These are phyloP conservation scores for Pachysandra terminalis DNA, from an alignment of 164 flowering plant species.

Conservation along the genomic window DNA sequence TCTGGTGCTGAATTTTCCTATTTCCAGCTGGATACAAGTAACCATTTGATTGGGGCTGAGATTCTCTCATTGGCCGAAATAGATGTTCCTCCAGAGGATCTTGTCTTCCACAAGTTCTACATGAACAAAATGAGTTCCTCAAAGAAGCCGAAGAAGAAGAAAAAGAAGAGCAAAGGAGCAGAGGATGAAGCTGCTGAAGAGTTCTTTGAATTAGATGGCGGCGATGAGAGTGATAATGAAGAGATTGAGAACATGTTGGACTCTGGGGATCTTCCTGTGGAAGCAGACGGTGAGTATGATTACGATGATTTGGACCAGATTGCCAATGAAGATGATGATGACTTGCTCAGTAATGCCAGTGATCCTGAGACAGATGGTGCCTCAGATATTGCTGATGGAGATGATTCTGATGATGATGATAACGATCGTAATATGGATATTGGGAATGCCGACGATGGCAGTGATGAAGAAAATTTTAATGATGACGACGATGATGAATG, in stretches of 20 bases:
- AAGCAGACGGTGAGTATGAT: conserved; percentile 67
- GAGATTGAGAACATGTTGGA: conserved; percentile 79
- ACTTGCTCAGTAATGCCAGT: conserved; percentile 60
- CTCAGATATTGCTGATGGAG: conserved; percentile 35
- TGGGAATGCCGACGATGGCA: conserved; percentile 33
- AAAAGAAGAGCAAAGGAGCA: conserved; percentile 47
- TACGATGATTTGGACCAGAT: conserved; percentile 72
- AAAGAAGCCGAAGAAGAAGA: conserved; percentile 79
- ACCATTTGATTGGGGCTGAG: conserved; percentile 73
- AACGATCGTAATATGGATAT: conserved; percentile 18
- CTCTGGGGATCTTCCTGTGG: conserved; percentile 30
- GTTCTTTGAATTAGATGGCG: conserved; percentile 32
- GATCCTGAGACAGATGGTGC: conserved; percentile 44
- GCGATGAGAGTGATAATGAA: conserved; percentile 82
- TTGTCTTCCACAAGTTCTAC: conserved; percentile 92
- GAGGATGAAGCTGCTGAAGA: conserved; percentile 73
- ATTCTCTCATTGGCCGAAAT: conserved; percentile 77
- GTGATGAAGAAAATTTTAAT: too few relatives aligned
- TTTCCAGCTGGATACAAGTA: conserved; percentile 71
- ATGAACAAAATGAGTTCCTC: conserved; percentile 64
- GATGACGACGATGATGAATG: neutral
- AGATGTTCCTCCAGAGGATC: conserved; percentile 93
- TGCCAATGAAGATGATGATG: conserved; percentile 76
- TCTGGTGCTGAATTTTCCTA: conserved; percentile 4
- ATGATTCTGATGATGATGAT: conserved; percentile 24